phyloP scores from a whole-genome alignment of 805 yeast species.

The Komagataella pastoris region DNA sequence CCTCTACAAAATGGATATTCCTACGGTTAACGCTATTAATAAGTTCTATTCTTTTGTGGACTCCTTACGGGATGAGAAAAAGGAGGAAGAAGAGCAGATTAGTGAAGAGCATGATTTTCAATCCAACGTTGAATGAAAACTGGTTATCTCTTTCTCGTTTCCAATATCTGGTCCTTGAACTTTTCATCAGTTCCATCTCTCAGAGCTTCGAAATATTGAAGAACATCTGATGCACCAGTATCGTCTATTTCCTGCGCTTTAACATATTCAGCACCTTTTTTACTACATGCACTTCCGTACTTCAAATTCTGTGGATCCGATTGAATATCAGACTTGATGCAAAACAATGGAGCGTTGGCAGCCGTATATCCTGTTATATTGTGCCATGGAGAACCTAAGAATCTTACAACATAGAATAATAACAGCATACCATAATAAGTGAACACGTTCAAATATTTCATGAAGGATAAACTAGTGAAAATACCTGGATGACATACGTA shows the following conservation, averaged over 20 bases:
- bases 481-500: constrained; percentile 91
- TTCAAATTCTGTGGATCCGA: constrained; percentile 33
- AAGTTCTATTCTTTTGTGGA: background rate
- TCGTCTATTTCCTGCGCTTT: constrained; percentile 40
- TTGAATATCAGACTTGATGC: constrained; percentile 35
- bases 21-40: background rate
- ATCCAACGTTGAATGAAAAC: background rate
- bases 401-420: constrained; percentile 73
- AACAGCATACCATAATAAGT: constrained; percentile 79
- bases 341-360: constrained; percentile 75
- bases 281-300: constrained; percentile 61
- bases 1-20: background rate
- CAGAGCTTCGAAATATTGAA: constrained; percentile 44
- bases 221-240: constrained; percentile 56
- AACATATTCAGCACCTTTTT: constrained; percentile 54
- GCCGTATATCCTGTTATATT: constrained; percentile 81
- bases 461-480: constrained; percentile 72
- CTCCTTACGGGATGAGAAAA: background rate
- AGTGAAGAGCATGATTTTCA: background rate
- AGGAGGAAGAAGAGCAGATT: background rate
- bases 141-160: constrained; percentile 20
- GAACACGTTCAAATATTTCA: constrained; percentile 59
- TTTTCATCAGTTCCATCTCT: constrained; percentile 61
- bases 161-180: constrained; percentile 59
- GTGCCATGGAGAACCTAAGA: constrained; percentile 79